A percentile compares a stretch with the other conserved stretches of the same genome.
Evolutionary conservation across 2,329 filamentous ascomycete genomes (phyloP).

Genomic region (Colletotrichum tofieldiae): DNA sequence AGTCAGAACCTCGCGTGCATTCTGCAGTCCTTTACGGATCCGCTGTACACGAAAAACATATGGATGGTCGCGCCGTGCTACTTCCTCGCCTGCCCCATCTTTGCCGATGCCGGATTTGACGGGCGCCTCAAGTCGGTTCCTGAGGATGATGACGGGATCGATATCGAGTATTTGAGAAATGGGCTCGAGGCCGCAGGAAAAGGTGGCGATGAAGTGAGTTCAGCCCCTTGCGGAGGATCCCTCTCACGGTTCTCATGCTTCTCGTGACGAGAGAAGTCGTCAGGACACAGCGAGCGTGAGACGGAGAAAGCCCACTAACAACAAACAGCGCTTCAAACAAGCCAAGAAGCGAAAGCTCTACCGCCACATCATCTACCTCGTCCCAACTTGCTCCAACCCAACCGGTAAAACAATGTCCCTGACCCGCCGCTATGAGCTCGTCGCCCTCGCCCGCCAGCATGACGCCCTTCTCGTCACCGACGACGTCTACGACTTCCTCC

Average conservation of each 20-base stretch:
- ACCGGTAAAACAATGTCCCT: conserved; percentile 87
- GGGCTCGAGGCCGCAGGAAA: conserved; percentile 56
- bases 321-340: conserved; percentile 32
- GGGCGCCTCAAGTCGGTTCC: conserved; percentile 78
- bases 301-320: background rate
- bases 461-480: conserved; percentile 90
- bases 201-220: conserved; percentile 26
- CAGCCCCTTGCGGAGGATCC: background rate
- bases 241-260: background rate
- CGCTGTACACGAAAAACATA: conserved; percentile 79
- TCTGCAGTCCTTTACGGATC: conserved; percentile 86
- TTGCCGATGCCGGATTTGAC: conserved; percentile 84
- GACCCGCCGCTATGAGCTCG: conserved; percentile 75
- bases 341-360: conserved; percentile 77
- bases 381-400: conserved; percentile 92
- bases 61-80: conserved; percentile 90
- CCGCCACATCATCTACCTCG: conserved; percentile 88
- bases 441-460: conserved; percentile 82
- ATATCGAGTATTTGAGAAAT: conserved; percentile 72
- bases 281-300: background rate
- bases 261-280: background rate
- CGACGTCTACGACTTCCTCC: conserved; percentile 95
- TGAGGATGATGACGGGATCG: conserved; percentile 84
- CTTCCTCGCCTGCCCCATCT: conserved; percentile 87
- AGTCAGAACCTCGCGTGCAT: conserved; percentile 86